Base-by-base conservation (phyloP, 2,329 filamentous ascomycete species). In the Fusarium drepaniforme region DNA sequence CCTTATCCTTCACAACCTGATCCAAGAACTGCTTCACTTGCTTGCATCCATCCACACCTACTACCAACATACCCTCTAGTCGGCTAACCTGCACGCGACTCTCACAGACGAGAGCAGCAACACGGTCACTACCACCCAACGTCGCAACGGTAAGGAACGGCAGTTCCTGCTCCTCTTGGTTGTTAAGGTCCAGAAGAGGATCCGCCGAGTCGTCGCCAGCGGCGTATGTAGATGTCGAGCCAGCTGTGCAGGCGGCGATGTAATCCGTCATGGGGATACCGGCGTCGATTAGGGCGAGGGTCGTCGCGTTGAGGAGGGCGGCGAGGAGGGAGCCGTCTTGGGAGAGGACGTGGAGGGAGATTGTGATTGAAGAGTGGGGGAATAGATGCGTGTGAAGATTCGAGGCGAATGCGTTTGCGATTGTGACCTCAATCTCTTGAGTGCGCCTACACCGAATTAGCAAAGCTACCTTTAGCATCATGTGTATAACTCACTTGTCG, bases 181-280 rank as follows among this genome's bases (percentile, higher is more conserved):
- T 88, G 82, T 96, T 97, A 35, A 97, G 84, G 83, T 97, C 94
- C 65, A 97, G 86, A 67, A 97, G 83, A 4, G 94, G 94, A 79
- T 97, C 94, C 13, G 93, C 93, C 4, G 81, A 82, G 69, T 94
- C 93, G 79, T 93, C 92, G 66, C 90, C 90, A 2, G 88, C 87
- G 0, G 90, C 87, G 75, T 93, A 90, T 0, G 91, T 89, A 0
- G 92, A 92, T 0, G 93, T 94, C 16, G 93, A 94, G 5, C 96
- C 97, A 0, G 95, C 94, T 1, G 96, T 98, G 84, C 94, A 97
- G 8, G 96, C 95, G 25, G 92, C 92, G 4, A 98, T 90, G 81
- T 98, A 97, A 81, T 97, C 95, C 4, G 92, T 91, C 96, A 98
- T 98, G 28, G 97, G 97, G 23, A 99, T 93, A 63, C 97, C 97